Base-by-base conservation (phyloP, 768 basidiomycete genomes). In the Rhizopogon sp. region DNA sequence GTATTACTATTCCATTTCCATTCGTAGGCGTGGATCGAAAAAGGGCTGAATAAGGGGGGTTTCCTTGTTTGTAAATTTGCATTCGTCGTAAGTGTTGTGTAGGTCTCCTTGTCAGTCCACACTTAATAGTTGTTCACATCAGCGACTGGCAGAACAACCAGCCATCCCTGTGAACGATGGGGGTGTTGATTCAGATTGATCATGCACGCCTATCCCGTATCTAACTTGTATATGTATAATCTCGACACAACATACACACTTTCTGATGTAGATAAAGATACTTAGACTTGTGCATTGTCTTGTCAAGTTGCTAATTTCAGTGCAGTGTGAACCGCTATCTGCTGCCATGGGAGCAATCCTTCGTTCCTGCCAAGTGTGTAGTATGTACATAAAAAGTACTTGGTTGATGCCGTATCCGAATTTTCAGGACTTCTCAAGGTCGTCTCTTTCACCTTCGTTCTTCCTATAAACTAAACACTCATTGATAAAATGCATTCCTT, bases 41-140 rank as follows among this genome's bases (percentile, higher is more conserved):
- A 72, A 56, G 93, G 93, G 0, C 64, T 87, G 41, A 87, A 88
- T 60, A 67, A 76, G 0, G 75, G 82, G 39, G 88, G 90, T 1
- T 86, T 80, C 65, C 73, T 84, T 37, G 91, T 97, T 25, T 96
- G 93, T 74, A 90, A 92, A 66, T 94, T 81, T 63, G 83, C 85
- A 0, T 89, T 97, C 67, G 84, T 88, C 72, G 90, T 91, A 51
- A 56, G 77, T 63, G 2, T 8, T 29, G 44, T 39, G 10, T 43
- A 31, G 1, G 11, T n/a, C 33, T 35, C 13, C 28, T 7, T 14
- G 20, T 29, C 25, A 11, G 29, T 45, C 25, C 25, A n/a, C 8
- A 44, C 46, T 33, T 13, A 39, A 28, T 2, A 20, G 1, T 6
- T 1, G 20, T 10, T 40, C 7, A 35, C 20, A 35, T 17, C 16